phyloP scores from a whole-genome alignment of 345 rosid species.

The Populus tremula region DNA sequence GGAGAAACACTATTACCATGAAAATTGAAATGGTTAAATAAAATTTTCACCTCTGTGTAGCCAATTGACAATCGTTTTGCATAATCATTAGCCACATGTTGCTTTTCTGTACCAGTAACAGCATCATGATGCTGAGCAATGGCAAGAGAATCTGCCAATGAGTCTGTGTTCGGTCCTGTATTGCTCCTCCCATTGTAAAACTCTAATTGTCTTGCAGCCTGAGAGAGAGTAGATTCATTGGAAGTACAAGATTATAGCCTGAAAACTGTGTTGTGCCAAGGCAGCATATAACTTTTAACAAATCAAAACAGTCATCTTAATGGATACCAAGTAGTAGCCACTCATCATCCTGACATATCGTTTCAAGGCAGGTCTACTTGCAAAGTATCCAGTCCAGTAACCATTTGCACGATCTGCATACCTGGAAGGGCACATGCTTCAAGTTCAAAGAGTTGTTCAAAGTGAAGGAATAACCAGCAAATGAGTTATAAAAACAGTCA shows the following conservation, averaged over 20 bases:
- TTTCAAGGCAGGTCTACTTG: conserved; percentile 90
- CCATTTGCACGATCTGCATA: conserved; percentile 93
- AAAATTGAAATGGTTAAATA: conserved; percentile 10
- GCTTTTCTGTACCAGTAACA: conserved; percentile 85
- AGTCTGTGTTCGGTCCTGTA: conserved; percentile 67
- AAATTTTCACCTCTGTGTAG: conserved; percentile 61
- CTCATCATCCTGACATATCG: conserved; percentile 90
- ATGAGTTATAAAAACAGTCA: conserved; percentile 7
- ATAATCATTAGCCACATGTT: conserved; percentile 94
- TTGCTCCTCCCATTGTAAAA: conserved; percentile 70
- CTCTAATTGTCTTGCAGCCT: conserved; percentile 96
- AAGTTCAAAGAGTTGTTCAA: conserved; percentile 19
- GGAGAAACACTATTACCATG: conserved; percentile 4
- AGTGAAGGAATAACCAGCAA: conserved; percentile 2
- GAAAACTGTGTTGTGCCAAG: conserved; percentile 6
- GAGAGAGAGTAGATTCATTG: neutral
- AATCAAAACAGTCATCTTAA: neutral
- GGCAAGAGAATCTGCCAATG: conserved; percentile 86
- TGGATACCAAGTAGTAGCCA: conserved; percentile 79
- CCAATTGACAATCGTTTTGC: conserved; percentile 85
- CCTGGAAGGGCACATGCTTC: conserved; percentile 42
- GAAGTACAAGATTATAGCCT: conserved; percentile 1
- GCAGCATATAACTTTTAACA: conserved; percentile 4
- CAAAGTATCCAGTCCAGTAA: conserved; percentile 96
- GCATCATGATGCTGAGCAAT: conserved; percentile 98